These are phyloP conservation scores for Verticillium alfalfae DNA, from an alignment of 2,329 filamentous ascomycete genomes.

Conservation along the genomic window DNA sequence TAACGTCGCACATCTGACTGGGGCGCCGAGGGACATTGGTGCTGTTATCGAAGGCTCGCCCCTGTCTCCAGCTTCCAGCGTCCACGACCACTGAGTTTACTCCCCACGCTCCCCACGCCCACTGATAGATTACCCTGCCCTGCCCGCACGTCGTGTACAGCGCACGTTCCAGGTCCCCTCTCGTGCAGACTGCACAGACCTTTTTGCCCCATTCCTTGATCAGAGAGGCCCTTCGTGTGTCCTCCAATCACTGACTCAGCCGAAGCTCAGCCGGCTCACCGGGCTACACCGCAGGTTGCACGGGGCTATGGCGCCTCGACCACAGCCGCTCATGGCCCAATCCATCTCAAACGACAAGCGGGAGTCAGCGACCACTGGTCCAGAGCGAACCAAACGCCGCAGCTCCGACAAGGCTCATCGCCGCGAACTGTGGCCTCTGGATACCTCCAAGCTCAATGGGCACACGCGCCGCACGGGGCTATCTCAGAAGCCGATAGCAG, in stretches of 20 bases:
- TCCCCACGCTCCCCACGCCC: background rate
- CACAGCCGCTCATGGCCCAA: conserved; percentile 1
- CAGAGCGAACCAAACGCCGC: background rate
- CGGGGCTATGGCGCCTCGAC: background rate
- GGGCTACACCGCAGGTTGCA: background rate
- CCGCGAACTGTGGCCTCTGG: conserved; percentile 11
- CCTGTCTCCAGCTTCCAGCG: background rate
- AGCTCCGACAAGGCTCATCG: conserved; percentile 8
- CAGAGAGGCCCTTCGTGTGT: background rate
- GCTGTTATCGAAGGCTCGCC: background rate
- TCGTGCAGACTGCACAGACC: background rate
- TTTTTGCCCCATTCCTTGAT: background rate
- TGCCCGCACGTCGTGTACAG: background rate
- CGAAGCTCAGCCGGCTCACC: background rate
- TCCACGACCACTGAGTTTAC: background rate
- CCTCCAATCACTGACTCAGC: background rate
- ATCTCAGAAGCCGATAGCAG: conserved; percentile 18
- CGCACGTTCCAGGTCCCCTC: background rate
- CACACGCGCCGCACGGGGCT: conserved; percentile 18
- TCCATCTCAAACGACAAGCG: background rate
- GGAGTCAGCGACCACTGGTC: background rate
- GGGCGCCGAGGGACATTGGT: background rate
- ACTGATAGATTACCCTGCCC: background rate
- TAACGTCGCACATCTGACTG: background rate
- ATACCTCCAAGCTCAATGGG: conserved; percentile 12